These are phyloP conservation scores for Schrenkiella parvula DNA, from an alignment of 345 rosid genomes.

Conservation along the genomic window DNA sequence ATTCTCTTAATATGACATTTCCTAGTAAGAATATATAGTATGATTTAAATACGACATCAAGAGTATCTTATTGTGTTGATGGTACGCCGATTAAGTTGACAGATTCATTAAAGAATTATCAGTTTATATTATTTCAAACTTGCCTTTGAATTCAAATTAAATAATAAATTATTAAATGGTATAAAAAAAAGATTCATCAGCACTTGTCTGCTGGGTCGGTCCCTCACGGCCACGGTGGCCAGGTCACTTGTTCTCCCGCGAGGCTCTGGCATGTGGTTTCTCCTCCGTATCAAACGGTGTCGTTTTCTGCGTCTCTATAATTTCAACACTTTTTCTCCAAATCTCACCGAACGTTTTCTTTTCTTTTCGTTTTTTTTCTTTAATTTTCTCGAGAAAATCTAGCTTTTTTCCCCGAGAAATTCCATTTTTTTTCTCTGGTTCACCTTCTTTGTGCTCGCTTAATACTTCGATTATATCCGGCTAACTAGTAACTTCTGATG, in stretches of 20 bases:
- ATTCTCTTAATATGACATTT: background rate
- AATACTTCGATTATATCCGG: background rate
- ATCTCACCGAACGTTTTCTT: constrained; percentile 23
- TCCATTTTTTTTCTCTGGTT: background rate
- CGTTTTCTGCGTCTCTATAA: constrained; percentile 1
- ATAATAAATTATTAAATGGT: background rate
- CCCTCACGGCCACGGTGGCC: constrained; percentile 24
- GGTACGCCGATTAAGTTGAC: background rate
- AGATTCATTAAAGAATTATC: background rate
- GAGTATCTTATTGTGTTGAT: background rate
- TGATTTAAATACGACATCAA: background rate
- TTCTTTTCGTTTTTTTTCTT: background rate
- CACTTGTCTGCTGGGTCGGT: constrained; percentile 24
- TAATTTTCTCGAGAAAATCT: constrained; percentile 26
- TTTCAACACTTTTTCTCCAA: constrained; percentile 20
- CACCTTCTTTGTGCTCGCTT: background rate
- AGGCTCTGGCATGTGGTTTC: constrained; percentile 24
- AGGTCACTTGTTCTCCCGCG: constrained; percentile 23
- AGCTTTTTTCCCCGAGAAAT: constrained; percentile 20
- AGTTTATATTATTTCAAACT: background rate
- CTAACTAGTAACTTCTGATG: constrained; percentile 35
- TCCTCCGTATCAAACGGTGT: constrained; percentile 19
- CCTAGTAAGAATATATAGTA: background rate
- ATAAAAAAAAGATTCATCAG: background rate
- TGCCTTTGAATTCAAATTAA: constrained; percentile 19